phyloP scores from a whole-genome alignment of 805 yeast species.

The Monosporozyma servazzii region DNA sequence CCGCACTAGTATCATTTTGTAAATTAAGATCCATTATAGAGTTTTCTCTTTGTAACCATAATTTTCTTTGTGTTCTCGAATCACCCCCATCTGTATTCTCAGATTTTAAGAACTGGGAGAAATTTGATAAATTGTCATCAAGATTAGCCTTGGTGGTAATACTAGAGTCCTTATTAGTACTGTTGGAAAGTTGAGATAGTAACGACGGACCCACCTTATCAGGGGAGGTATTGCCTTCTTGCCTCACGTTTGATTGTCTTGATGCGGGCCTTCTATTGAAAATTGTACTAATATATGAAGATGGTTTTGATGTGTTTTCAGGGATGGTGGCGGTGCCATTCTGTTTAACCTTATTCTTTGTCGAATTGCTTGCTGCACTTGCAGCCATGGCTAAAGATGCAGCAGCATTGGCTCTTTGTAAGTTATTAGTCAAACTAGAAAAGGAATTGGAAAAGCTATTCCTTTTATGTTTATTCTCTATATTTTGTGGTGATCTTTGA shows the following conservation, averaged over 20 bases:
- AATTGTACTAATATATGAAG: conserved; percentile 1
- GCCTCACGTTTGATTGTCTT: neutral
- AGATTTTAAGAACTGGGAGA: conserved; percentile 34
- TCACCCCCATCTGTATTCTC: conserved; percentile 36
- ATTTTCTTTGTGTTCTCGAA: conserved; percentile 71
- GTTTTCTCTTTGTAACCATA: conserved; percentile 77
- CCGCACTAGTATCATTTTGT: conserved; percentile 20
- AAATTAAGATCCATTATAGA: conserved; percentile 48
- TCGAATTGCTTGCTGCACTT: conserved; percentile 2
- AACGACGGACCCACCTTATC: conserved; percentile 1
- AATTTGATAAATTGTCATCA: conserved; percentile 33
- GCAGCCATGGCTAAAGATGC: conserved; percentile 5
- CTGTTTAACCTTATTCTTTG: neutral
- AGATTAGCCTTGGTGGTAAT: neutral
- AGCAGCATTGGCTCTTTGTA: conserved; percentile 16
- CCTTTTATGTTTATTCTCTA: neutral
- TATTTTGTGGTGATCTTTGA: neutral
- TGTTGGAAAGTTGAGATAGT: conserved; percentile 3
- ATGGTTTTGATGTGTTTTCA: neutral
- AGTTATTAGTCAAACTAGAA: conserved; percentile 26
- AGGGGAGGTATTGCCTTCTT: neutral
- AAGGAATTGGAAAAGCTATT: conserved; percentile 23
- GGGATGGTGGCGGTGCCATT: neutral
- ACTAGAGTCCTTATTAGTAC: neutral
- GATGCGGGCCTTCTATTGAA: neutral